phyloP scores from a whole-genome alignment of 768 basidiomycete species.

The Hirschioporus abietinus region DNA sequence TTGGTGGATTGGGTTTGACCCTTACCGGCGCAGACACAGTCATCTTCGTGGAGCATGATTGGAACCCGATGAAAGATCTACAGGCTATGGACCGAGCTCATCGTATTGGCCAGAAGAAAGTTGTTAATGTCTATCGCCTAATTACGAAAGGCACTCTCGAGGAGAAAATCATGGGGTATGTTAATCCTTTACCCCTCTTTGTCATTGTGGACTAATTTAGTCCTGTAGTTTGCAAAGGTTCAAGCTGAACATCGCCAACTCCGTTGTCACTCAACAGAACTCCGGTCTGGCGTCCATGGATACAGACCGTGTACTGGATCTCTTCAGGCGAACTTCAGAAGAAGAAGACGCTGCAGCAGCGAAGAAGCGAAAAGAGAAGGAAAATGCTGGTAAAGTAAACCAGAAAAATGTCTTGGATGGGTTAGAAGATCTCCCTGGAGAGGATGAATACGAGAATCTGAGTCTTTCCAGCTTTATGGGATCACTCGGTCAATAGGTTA shows the following conservation, averaged over 20 bases:
- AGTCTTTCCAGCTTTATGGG: conserved; percentile 87
- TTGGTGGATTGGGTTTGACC: conserved; percentile 93
- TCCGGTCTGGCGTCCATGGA: conserved; percentile 93
- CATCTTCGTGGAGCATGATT: conserved; percentile 99
- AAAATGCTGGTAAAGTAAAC: conserved; percentile 49
- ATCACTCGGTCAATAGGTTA: conserved; percentile 50
- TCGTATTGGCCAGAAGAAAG: conserved; percentile 96
- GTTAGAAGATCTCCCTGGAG: conserved; percentile 85
- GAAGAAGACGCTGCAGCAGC: conserved; percentile 65
- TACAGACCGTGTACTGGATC: conserved; percentile 91
- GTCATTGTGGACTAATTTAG: conserved; percentile 10
- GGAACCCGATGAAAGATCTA: conserved; percentile 99
- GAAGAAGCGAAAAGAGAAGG: conserved; percentile 47
- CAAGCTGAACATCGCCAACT: conserved; percentile 96
- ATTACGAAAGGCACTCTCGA: conserved; percentile 97
- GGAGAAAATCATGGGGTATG: conserved; percentile 99
- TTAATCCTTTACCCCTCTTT: conserved; percentile 11
- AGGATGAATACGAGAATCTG: conserved; percentile 88
- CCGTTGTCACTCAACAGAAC: conserved; percentile 97
- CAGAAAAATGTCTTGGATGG: conserved; percentile 87
- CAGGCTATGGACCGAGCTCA: conserved; percentile 99
- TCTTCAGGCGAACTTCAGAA: conserved; percentile 75
- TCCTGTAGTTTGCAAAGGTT: conserved; percentile 83
- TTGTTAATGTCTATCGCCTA: conserved; percentile 96
- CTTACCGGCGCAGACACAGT: conserved; percentile 98